Base-by-base conservation (phyloP, 1,284 basidiomycete species). In the Kwoniella shivajii region DNA sequence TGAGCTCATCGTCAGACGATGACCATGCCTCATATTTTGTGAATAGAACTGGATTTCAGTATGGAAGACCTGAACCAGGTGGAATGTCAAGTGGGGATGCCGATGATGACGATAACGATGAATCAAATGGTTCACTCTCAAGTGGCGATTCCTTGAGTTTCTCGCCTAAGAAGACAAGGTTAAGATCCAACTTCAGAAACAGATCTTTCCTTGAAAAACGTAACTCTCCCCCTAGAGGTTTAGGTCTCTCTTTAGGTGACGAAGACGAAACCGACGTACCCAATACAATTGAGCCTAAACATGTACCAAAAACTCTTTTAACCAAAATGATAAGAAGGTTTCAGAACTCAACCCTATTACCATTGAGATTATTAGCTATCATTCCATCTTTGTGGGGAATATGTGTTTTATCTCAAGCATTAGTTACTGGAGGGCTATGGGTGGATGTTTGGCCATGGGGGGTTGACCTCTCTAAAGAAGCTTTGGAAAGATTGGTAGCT, bases 361-460 rank as follows among this genome's bases (percentile, higher is more conserved):
- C 56, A 5, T 56, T 75, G 31, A 59, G 75, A 7, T 47, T 73
- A 3, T 56, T 77, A n/a, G 73, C 73, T 1, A 53, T 77, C 42
- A 61, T 75, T 2, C 75, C 75, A 2, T 62, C 69, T 9, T 27
- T 71, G 11, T 75, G 72, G 73, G 74, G 73, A 5, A 69, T 66
- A 20, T 50, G 57, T 2, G 73, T 75, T 13, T 59, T 75, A 16
- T 5, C 59, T 11, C 55, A 69, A 46, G 73, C 69, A 16, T 48
- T 74, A 13, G 38, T 66, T 10, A 66, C 61, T 0, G 73, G 69
- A 11, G 65, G 67, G 16, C 42, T 74, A 20, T 69, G 66, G 64
- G 52, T 66, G 11, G 69, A 74, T 39, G 64, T 72, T 6, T 77
- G 74, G 69, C 75, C 75, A 10, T 77, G 72, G 68, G 75, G 75